Evolutionary conservation across 768 basidiomycete genomes (phyloP), one percentile per base, ranked within the genome.

Genomic region (Xerocomellus amylosporus): DNA sequence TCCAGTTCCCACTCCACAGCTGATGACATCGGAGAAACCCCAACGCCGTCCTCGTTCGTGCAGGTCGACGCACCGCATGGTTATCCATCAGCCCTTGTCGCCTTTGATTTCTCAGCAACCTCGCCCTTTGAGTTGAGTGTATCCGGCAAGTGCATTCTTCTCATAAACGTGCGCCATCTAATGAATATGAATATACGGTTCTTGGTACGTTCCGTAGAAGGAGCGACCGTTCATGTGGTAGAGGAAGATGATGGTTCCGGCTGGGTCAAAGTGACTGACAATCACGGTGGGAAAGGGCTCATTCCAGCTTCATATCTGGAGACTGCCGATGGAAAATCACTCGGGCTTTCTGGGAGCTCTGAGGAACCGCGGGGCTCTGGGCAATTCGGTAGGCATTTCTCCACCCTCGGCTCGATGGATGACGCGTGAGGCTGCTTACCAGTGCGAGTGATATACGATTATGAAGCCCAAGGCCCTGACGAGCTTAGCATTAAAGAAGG

Each of bases 221-320:
- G 87, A 26, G 68, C 73, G 37, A 68, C 65, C 5, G 85, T 95
- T 15, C 77, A 77, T 53, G 76, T 94, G 37, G 65, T 90, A 19
- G 90, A 93, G 65, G 81, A 84, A 56, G 90, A 93, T 56, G 91
- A 92, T 61, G 90, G 89, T 12, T 90, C 88, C 15, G 90, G 90
- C 3, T 93, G 90, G 91, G 81, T 88, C 12, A 93, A 93, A 66
- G 87, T 92, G 9, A 67, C 71, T 22, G 79, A 87, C 63, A 63
- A 71, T 37, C 68, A 69, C n/a, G 82, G 84, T 55, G 76, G 77
- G 51, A 80, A 80, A 60, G 90, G 90, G 9, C 80, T 93, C 38
- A 84, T 92, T 12, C 91, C 91, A n/a, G 88, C 88, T n/a, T 84
- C 88, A 22, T 93, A 93, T 75, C 68, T 91, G 48, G 77, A 81